Base-by-base conservation (phyloP, 345 rosid genomes). In the Murraya koenigii region DNA sequence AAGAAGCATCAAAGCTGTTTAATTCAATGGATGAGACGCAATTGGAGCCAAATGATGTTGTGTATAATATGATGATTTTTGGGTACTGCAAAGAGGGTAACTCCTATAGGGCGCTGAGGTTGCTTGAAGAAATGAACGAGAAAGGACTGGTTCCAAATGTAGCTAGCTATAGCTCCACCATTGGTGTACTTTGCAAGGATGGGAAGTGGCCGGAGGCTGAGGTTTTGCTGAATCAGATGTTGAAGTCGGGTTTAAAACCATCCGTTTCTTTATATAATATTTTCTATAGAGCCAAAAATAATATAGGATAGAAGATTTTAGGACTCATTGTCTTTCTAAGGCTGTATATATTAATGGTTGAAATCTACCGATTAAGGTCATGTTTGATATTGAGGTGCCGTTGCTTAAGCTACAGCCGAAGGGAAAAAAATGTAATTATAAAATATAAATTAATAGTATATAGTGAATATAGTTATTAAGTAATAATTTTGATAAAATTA, bases 81-180 rank as follows among this genome's bases (percentile, higher is more conserved):
- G 93, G 97, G 11, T 95, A 95, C 74, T 90, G 97, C 75, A 90
- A 83, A 47, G 95, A 93, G 77, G 90, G 90, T 58, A 89, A 85
- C 83, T 86, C 90, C 0, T 93, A 80, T 78, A 88, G 84, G 81
- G 97, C 94, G 38, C 69, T 95, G 83, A 89, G 84, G 81, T 67
- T 95, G 82, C 36, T 88, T 3, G 54, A 73, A 66, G 97, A 89
- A 79, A 95, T 95, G 97, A 81, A 77, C 28, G 85, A 84, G 69
- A 83, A 72, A 66, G 74, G 85, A 66, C 61, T 92, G 82, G 82
- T 83, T 80, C 94, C 97, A 14, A 92, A 90, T 81, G 71, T 89
- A 28, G 89, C 92, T 73, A 90, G 94, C 87, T 92, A 84, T 78
- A 81, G 84, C 71, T 85, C 84, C 8, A 82, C 86, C 59, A 86